Evolutionary conservation across 495 filamentous ascomycete species (phyloP).

Genomic region (Cryomyces antarcticus): DNA sequence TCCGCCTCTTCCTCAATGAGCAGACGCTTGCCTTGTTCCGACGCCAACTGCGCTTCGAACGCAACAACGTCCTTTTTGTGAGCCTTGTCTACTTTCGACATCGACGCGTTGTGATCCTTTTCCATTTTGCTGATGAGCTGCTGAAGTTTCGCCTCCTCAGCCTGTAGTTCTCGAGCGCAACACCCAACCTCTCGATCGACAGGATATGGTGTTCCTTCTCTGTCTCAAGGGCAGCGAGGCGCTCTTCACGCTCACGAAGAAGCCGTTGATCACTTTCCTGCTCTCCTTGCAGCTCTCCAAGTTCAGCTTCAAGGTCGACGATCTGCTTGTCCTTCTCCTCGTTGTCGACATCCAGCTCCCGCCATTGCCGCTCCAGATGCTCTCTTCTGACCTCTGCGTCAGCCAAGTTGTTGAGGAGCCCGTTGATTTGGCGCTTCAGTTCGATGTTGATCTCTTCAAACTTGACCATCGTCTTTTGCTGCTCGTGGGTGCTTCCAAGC

Average conservation of each 20-base stretch:
- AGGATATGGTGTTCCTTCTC: background rate
- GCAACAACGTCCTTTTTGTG: constrained; percentile 7
- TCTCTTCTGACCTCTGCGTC: constrained; percentile 6
- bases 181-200: background rate
- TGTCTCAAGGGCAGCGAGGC: background rate
- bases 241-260: background rate
- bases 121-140: constrained; percentile 38
- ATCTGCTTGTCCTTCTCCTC: constrained; percentile 23
- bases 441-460: constrained; percentile 4
- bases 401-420: constrained; percentile 11
- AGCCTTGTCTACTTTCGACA: constrained; percentile 9
- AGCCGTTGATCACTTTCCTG: no score
- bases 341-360: constrained; percentile 28
- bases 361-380: constrained; percentile 30
- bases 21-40: constrained; percentile 4
- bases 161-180: constrained; percentile 29
- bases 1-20: constrained; percentile 6
- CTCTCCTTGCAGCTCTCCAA: constrained; percentile 34
- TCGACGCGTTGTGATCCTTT: constrained; percentile 23
- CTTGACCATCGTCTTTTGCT: constrained; percentile 6
- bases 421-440: constrained; percentile 4
- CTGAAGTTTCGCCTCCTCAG: constrained; percentile 44
- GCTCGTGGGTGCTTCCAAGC: constrained; percentile 5
- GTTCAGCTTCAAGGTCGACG: constrained; percentile 19
- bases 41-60: constrained; percentile 9